Percentiles rank a stretch among this genome's conserved stretches.
Conservation (phyloP, 306 rosid species). For the Begonia loranthoides region DNA sequence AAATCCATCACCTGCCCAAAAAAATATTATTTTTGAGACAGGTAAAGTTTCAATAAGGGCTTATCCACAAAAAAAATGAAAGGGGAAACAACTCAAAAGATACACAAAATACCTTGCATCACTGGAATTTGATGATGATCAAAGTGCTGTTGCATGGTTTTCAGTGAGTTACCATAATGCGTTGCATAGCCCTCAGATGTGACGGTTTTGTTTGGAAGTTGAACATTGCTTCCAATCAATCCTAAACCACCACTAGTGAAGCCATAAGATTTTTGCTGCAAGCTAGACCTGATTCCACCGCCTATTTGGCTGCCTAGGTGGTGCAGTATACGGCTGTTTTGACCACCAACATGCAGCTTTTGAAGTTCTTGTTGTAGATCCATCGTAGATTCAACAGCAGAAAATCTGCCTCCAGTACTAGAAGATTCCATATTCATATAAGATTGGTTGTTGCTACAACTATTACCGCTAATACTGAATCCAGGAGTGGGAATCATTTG, state of each 20-base stretch:
- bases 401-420: conserved; percentile 42
- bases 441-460: conserved; percentile 25
- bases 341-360: conserved; percentile 63
- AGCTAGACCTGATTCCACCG: conserved; percentile 61
- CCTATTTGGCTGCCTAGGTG: conserved; percentile 61
- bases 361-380: conserved; percentile 53
- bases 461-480: conserved; percentile 30
- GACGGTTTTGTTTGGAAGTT: conserved; percentile 44
- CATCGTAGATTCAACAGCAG: conserved; percentile 52
- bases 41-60: not conserved
- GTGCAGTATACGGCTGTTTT: conserved; percentile 56
- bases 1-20: conserved; percentile 65
- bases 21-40: conserved; percentile 9
- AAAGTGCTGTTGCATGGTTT: conserved; percentile 51
- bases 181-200: conserved; percentile 53
- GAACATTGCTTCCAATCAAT: conserved; percentile 54
- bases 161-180: conserved; percentile 45
- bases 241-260: conserved; percentile 77
- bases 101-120: conserved; percentile 42
- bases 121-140: conserved; percentile 51
- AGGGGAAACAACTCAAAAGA: conserved; percentile 5
- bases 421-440: conserved; percentile 51
- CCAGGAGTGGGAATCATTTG: conserved; percentile 99
- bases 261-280: conserved; percentile 67
- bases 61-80: not conserved